These are phyloP conservation scores for Schrenkiella parvula DNA, from an alignment of 345 rosid species.

Conservation along the genomic window DNA sequence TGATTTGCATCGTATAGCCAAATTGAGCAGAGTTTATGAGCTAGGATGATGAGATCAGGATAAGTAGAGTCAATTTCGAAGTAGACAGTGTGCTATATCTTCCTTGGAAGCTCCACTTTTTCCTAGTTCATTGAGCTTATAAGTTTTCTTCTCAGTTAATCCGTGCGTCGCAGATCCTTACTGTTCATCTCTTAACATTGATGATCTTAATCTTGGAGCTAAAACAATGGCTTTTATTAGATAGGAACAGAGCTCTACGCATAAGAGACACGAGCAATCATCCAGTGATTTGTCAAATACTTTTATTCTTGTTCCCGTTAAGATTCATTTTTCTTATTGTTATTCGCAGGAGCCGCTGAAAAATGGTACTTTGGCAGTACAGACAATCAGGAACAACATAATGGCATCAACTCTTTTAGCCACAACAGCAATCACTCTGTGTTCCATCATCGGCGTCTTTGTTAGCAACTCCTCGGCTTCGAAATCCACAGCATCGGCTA, in stretches of 20 bases:
- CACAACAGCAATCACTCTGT: constrained; percentile 86
- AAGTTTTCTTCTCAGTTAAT: not conserved
- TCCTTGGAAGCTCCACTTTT: not conserved
- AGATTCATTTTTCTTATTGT: not conserved
- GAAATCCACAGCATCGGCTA: constrained; percentile 30
- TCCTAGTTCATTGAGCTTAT: not conserved
- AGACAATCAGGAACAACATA: constrained; percentile 89
- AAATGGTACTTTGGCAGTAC: constrained; percentile 82
- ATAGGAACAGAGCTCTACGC: not conserved
- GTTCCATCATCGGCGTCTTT: constrained; percentile 77
- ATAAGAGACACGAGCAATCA: not conserved
- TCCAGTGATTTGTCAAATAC: not conserved
- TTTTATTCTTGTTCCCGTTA: not conserved
- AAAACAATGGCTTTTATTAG: not conserved
- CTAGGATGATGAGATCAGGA: not conserved
- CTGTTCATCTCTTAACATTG: not conserved
- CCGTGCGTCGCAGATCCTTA: not conserved
- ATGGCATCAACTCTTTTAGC: constrained; percentile 97
- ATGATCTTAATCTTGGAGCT: not conserved
- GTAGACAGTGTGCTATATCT: not conserved
- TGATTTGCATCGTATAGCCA: not conserved
- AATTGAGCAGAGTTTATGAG: constrained; percentile 4
- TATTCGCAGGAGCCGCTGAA: constrained; percentile 73
- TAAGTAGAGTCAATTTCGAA: not conserved
- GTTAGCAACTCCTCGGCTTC: constrained; percentile 71